Conservation (phyloP, 2,329 filamentous ascomycete species). For the Helotiales sp. region DNA sequence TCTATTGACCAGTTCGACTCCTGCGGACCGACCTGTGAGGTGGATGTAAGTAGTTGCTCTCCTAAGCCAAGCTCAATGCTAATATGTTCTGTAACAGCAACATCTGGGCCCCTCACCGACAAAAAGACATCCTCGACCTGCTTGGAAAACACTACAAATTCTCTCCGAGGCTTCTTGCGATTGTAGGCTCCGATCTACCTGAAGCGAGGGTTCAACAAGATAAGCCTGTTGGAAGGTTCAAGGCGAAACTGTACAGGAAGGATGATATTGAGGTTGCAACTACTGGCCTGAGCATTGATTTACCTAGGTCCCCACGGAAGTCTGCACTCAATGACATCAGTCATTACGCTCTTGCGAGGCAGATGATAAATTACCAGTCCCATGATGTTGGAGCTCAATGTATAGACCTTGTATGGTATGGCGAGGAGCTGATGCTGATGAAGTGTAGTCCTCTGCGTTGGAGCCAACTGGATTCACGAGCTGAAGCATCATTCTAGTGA, state of each 20-base stretch:
- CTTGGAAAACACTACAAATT: slow-evolving; percentile 70
- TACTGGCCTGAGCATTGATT: slow-evolving; percentile 23
- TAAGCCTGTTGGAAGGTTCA: slow-evolving; percentile 25
- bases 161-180: slow-evolving; percentile 65
- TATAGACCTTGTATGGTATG: slow-evolving; percentile 43
- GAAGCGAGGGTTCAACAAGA: slow-evolving; percentile 25
- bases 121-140: slow-evolving; percentile 57
- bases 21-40: slow-evolving; percentile 57
- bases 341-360: slow-evolving; percentile 61
- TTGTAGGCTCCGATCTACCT: slow-evolving; percentile 64
- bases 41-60: slow-evolving; percentile 65
- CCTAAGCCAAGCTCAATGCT: slow-evolving; percentile 12
- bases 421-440: not conserved
- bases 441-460: slow-evolving; percentile 66
- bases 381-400: slow-evolving; percentile 71
- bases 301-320: not conserved
- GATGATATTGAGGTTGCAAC: slow-evolving; percentile 36
- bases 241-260: slow-evolving; percentile 22
- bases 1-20: slow-evolving; percentile 44
- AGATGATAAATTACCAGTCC: slow-evolving; percentile 78
- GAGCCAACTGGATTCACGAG: slow-evolving; percentile 68
- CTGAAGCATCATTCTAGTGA: slow-evolving; percentile 43
- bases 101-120: slow-evolving; percentile 69
- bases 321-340: slow-evolving; percentile 29
- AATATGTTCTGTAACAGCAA: slow-evolving; percentile 53